Percentiles rank a stretch among this genome's conserved stretches.
These are phyloP conservation scores for Irpex sp. DNA, from an alignment of 1,284 basidiomycete genomes.

Conservation along the genomic window DNA sequence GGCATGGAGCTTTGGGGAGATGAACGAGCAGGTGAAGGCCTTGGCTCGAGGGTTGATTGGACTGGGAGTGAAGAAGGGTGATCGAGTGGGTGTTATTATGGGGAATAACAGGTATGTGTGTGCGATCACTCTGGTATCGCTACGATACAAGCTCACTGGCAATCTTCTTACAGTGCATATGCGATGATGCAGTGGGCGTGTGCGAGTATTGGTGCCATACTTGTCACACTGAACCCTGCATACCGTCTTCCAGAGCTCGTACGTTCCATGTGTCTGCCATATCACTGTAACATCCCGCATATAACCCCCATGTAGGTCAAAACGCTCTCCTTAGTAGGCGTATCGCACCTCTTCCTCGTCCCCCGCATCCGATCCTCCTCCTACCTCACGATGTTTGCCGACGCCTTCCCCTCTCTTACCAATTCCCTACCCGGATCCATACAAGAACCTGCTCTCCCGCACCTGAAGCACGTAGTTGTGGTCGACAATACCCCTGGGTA, in stretches of 20 bases:
- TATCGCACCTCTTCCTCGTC: conserved; percentile 71
- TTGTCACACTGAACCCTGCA: conserved; percentile 82
- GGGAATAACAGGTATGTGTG: conserved; percentile 70
- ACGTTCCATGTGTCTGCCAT: conserved; percentile 18
- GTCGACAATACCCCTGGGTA: conserved; percentile 54
- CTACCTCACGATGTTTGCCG: conserved; percentile 56
- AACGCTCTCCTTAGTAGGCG: conserved; percentile 63
- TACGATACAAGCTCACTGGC: not conserved
- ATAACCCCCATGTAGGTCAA: conserved; percentile 38
- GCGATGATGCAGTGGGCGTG: conserved; percentile 83
- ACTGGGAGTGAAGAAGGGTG: conserved; percentile 74
- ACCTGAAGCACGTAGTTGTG: conserved; percentile 64
- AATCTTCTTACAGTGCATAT: conserved; percentile 52
- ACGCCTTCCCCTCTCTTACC: conserved; percentile 58
- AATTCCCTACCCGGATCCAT: conserved; percentile 50
- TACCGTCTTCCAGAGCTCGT: conserved; percentile 74
- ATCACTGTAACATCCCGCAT: not conserved
- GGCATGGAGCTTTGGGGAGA: conserved; percentile 73
- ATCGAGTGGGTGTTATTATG: conserved; percentile 81
- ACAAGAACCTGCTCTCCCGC: conserved; percentile 57
- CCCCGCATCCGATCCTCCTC: conserved; percentile 65
- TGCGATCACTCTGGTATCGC: not conserved
- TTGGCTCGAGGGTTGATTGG: conserved; percentile 68
- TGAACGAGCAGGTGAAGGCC: conserved; percentile 63
- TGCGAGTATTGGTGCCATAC: conserved; percentile 73